These are phyloP conservation scores for Sporothrix variecibatus DNA, from an alignment of 2,329 filamentous ascomycete species.

Conservation along the genomic window DNA sequence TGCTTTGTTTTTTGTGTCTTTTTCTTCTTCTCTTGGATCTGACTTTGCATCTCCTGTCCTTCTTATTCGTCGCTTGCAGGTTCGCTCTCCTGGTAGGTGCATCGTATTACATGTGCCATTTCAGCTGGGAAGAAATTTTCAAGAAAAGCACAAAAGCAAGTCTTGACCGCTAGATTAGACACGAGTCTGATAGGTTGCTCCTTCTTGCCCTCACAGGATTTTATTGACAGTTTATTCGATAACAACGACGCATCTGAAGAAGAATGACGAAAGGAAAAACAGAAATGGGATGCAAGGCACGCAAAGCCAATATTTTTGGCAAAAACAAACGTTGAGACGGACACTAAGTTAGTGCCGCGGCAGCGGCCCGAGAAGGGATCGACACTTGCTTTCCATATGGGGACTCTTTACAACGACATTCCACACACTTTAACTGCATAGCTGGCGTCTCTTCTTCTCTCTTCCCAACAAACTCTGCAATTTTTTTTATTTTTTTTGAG, in stretches of 20 bases:
- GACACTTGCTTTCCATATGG: neutral
- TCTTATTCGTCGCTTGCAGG: neutral
- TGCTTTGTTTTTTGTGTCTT: neutral
- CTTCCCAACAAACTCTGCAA: neutral
- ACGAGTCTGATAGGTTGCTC: neutral
- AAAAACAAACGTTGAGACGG: no score
- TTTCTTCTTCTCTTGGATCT: neutral
- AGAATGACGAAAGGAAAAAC: neutral
- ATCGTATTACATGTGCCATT: conserved; percentile 6
- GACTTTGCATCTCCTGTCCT: neutral
- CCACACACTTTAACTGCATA: neutral
- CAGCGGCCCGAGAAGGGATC: conserved; percentile 7
- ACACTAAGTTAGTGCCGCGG: neutral
- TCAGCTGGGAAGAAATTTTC: neutral
- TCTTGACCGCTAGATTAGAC: conserved; percentile 10
- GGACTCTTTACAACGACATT: neutral
- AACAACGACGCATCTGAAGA: neutral
- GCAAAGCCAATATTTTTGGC: neutral
- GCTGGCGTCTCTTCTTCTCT: neutral
- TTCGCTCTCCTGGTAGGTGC: neutral
- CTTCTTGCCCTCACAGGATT: neutral
- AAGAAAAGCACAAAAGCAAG: neutral
- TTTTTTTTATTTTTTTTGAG: neutral
- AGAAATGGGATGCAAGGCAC: neutral
- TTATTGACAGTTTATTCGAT: no score